Base-by-base conservation (phyloP, 1,284 basidiomycete species). In the Takashimella tepidaria region DNA sequence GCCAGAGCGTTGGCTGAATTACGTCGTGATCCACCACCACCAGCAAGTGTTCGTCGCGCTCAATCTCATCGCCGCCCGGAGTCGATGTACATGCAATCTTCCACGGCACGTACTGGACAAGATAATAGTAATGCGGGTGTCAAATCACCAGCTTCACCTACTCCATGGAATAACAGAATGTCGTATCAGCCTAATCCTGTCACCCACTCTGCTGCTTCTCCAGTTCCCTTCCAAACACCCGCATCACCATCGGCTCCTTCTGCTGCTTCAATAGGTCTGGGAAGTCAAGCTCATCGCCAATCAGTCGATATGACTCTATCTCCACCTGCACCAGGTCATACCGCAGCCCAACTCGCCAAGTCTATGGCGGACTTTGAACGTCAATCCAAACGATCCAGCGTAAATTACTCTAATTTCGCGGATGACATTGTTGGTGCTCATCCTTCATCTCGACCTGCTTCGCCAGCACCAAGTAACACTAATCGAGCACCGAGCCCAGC, bases 341-440 rank as follows among this genome's bases (percentile, higher is more conserved):
- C 76, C 3, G 73, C 76, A n/a, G 73, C 75, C 0, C 68, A 69
- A 16, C 64, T 77, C 11, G 74, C 74, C 40, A 62, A 64, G 46
- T 76, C 74, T 6, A 74, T 70, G 70, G 73, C 69, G 40, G 74
- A 76, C 37, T 76, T 75, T 61, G 67, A 74, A 13, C 57, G 63
- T 20, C 64, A 68, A 31, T 62, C 70, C 24, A 61, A 67, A 19
- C 61, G 71, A 43, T 59, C 62, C 43, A 64, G 63, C 27, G 83
- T 82, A 80, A 74, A 61, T 59, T 77, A 75, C 57, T 53, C 64
- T 26, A 63, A 64, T 48, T 78, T 76, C 31, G 89, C 86, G 0
- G 85, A 90, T 53, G 65, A 83, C 37, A 81, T 92, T 20, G 87
- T 92, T 16, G 90, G 90, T 13, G 72, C 78, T 0, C 84, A 87